phyloP scores from a whole-genome alignment of 345 rosid species.

The Erodium maritimum region DNA sequence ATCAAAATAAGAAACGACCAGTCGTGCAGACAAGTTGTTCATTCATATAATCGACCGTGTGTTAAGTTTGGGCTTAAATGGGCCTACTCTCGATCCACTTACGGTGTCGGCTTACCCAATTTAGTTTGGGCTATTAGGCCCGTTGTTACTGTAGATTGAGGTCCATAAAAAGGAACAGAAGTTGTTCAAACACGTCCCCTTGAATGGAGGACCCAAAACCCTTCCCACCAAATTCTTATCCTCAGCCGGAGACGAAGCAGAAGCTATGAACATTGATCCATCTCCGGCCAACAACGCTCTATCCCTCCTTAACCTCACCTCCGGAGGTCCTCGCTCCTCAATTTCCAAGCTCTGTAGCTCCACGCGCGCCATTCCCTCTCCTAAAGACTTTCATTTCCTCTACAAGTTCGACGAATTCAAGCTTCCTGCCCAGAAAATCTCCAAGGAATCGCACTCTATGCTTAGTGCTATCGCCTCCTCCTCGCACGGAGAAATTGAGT shows the following conservation, averaged over 20 bases:
- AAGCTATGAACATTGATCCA: slow-evolving; percentile 16
- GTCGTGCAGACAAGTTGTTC: no score
- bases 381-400: slow-evolving; percentile 74
- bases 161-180: no score
- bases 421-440: slow-evolving; percentile 35
- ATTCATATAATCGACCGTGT: no score
- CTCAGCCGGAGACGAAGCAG: slow-evolving; percentile 2
- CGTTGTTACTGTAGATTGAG: no score
- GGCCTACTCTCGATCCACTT: no score
- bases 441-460: slow-evolving; percentile 32
- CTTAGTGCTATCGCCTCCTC: slow-evolving; percentile 52
- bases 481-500: slow-evolving; percentile 14
- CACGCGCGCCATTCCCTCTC: slow-evolving; percentile 45
- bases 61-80: no score
- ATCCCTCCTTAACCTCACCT: slow-evolving; percentile 24
- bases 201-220: slow-evolving; percentile 9
- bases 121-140: no score
- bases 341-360: slow-evolving; percentile 38
- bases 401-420: slow-evolving; percentile 69
- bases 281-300: slow-evolving; percentile 15
- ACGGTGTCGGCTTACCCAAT: no score
- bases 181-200: background rate
- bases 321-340: slow-evolving; percentile 25
- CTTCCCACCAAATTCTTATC: slow-evolving; percentile 11
- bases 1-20: no score